These are phyloP conservation scores for Hyparrhenia diplandra DNA, from an alignment of 176 grass and related monocot genomes.

Conservation along the genomic window DNA sequence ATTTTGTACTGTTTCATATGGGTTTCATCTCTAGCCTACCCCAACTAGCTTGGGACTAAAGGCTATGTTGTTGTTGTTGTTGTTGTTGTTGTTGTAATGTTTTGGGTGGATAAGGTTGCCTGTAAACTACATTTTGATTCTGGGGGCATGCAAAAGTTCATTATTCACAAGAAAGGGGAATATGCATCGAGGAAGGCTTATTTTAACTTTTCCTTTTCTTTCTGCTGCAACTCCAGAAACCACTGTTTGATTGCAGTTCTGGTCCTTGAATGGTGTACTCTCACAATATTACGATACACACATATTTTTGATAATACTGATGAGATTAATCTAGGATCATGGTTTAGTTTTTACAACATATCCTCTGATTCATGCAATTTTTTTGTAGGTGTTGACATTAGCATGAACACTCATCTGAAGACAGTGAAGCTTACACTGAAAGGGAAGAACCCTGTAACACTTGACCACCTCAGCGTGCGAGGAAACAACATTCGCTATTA, in stretches of 20 bases:
- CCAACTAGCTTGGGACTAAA: too few relatives aligned
- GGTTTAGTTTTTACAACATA: background rate
- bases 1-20: too few relatives aligned
- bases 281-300: background rate
- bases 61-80: too few relatives aligned
- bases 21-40: too few relatives aligned
- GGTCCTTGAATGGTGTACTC: background rate
- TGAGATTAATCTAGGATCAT: background rate
- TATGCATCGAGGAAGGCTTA: background rate
- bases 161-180: background rate
- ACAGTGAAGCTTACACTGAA: constrained; percentile 87
- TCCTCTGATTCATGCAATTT: constrained; percentile 12
- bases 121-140: constrained; percentile 3
- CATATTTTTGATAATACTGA: background rate
- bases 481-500: constrained; percentile 95
- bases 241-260: background rate
- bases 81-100: too few relatives aligned
- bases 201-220: background rate
- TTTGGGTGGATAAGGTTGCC: background rate
- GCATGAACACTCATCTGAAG: constrained; percentile 93
- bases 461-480: constrained; percentile 88
- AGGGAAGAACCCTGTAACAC: constrained; percentile 85
- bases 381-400: constrained; percentile 77
- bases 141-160: background rate
- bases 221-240: background rate